These are phyloP conservation scores for Agapanthus africanus DNA, from an alignment of 106 monocot genomes.

Conservation along the genomic window DNA sequence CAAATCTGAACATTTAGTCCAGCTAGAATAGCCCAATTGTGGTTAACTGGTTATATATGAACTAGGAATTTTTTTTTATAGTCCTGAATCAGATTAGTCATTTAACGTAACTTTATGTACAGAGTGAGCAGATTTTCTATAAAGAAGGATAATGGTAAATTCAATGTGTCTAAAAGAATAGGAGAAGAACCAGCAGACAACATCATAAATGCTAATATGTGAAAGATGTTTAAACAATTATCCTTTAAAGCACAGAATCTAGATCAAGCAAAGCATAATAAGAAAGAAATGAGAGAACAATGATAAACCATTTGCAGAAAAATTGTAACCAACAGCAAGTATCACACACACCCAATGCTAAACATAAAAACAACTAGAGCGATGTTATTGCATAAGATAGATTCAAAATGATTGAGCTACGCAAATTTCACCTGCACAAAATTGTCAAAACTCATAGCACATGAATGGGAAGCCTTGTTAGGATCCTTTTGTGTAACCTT, in stretches of 20 bases:
- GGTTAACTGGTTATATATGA: too few species aligned
- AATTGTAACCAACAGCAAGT: background rate
- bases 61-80: too few species aligned
- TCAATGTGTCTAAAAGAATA: background rate
- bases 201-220: background rate
- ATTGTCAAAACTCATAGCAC: conserved; percentile 91
- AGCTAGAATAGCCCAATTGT: background rate
- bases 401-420: background rate
- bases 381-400: background rate
- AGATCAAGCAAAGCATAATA: background rate
- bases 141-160: background rate
- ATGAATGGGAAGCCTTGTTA: conserved; percentile 56
- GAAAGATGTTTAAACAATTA: background rate
- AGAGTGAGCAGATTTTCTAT: too few species aligned
- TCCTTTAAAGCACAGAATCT: background rate
- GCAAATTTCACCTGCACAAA: conserved; percentile 46
- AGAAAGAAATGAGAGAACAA: background rate
- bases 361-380: background rate
- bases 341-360: background rate
- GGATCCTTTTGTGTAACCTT: conserved; percentile 72
- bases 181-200: background rate
- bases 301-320: background rate
- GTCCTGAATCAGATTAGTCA: too few species aligned
- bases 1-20: background rate
- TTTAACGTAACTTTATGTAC: too few species aligned